These are phyloP conservation scores for Leccinum solheimii DNA, from an alignment of 1,284 basidiomycete genomes.

Conservation along the genomic window DNA sequence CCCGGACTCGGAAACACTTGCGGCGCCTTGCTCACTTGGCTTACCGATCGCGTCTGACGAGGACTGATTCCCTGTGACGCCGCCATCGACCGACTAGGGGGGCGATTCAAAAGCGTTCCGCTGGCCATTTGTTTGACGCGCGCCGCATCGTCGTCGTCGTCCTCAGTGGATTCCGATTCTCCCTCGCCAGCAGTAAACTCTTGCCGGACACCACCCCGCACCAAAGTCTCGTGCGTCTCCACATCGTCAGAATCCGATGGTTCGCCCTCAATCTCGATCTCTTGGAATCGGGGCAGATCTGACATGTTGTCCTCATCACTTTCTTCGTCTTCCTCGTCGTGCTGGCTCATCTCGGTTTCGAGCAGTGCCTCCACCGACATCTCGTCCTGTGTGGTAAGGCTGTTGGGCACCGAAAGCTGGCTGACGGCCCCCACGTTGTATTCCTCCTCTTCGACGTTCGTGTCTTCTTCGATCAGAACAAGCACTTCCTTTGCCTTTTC, in stretches of 20 bases:
- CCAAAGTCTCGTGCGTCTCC: slow-evolving; percentile 27
- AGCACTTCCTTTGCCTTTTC: neutral
- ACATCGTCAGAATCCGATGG: slow-evolving; percentile 33
- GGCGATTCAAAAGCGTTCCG: slow-evolving; percentile 5
- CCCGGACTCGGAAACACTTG: slow-evolving; percentile 17
- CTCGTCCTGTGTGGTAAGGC: slow-evolving; percentile 20
- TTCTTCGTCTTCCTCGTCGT: neutral
- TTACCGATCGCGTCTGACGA: slow-evolving; percentile 9
- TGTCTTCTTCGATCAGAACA: slow-evolving; percentile 14
- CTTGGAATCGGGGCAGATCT: slow-evolving; percentile 15
- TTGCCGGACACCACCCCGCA: neutral
- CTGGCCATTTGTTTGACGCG: slow-evolving; percentile 21
- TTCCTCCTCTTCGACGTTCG: neutral
- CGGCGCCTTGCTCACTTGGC: neutral
- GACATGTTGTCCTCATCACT: neutral
- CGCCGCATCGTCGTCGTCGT: slow-evolving; percentile 14
- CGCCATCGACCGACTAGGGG: slow-evolving; percentile 9
- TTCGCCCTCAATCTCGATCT: slow-evolving; percentile 9
- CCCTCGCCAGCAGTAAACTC: neutral
- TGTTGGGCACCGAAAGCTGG: neutral
- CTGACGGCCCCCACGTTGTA: neutral
- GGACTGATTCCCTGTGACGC: slow-evolving; percentile 2
- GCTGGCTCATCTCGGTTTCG: neutral
- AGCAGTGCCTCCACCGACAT: slow-evolving; percentile 28
- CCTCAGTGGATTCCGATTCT: neutral